phyloP scores from a whole-genome alignment of 345 rosid genomes.

The Xanthoceras sorbifolium region DNA sequence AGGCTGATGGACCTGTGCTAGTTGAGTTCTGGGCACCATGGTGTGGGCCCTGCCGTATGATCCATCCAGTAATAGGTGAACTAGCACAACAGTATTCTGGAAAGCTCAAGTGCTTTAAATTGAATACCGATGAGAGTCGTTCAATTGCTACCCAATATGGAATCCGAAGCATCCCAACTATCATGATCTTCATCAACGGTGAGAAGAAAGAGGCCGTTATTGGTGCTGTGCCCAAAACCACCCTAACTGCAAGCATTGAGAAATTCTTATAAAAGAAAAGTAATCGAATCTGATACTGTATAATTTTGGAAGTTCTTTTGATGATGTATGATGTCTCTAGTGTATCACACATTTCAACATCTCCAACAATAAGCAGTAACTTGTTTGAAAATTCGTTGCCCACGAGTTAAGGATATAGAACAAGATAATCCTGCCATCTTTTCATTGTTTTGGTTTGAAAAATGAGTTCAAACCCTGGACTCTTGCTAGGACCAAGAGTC shows the following conservation, averaged over 20 bases:
- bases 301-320: neutral
- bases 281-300: slow-evolving; percentile 4
- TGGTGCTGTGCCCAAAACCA: slow-evolving; percentile 55
- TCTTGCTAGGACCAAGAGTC: neutral
- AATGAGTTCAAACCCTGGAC: neutral
- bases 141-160: slow-evolving; percentile 48
- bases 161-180: slow-evolving; percentile 60
- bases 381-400: neutral
- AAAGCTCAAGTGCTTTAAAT: slow-evolving; percentile 46
- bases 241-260: slow-evolving; percentile 45
- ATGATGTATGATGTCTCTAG: neutral
- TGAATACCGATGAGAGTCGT: slow-evolving; percentile 57
- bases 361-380: neutral
- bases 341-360: neutral
- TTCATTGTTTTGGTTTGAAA: neutral
- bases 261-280: slow-evolving; percentile 50
- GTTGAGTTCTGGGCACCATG: slow-evolving; percentile 71
- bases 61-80: slow-evolving; percentile 55
- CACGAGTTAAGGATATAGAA: neutral
- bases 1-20: slow-evolving; percentile 60
- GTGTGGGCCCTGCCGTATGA: slow-evolving; percentile 69
- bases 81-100: slow-evolving; percentile 51
- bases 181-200: slow-evolving; percentile 54
- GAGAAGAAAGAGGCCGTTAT: slow-evolving; percentile 56
- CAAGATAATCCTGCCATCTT: neutral